Conservation (phyloP, 2,329 filamentous ascomycete genomes). For the Cladosporium cucumerinum region DNA sequence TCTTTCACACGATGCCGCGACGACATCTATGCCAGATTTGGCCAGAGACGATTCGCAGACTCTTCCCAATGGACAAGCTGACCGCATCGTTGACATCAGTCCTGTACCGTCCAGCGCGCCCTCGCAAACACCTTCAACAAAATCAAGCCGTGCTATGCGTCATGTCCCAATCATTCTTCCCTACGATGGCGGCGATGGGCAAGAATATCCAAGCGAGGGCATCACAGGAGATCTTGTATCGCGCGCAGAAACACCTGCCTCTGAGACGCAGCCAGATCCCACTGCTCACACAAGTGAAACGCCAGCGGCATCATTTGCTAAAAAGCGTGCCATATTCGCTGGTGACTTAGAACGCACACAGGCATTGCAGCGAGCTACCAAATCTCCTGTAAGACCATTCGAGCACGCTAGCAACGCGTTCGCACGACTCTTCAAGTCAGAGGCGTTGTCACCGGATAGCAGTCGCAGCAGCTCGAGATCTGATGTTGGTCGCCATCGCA, state of each 20-base stretch:
- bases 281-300: neutral
- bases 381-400: conserved; percentile 37
- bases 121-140: neutral
- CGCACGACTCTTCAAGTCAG: conserved; percentile 35
- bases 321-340: conserved; percentile 31
- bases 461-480: conserved; percentile 11
- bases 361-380: conserved; percentile 31
- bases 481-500: conserved; percentile 13
- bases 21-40: neutral
- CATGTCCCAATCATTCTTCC: conserved; percentile 23
- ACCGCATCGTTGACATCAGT: neutral
- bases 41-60: conserved; percentile 7
- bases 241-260: neutral
- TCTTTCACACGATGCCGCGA: neutral
- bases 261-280: neutral
- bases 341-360: conserved; percentile 29
- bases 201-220: conserved; percentile 11
- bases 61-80: conserved; percentile 1
- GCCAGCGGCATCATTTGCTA: conserved; percentile 20
- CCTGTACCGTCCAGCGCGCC: neutral
- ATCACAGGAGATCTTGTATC: conserved; percentile 7
- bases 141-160: conserved; percentile 7
- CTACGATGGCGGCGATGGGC: conserved; percentile 13
- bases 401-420: conserved; percentile 39
- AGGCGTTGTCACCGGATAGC: conserved; percentile 13